Evolutionary conservation across 306 rosid species (phyloP), one percentile per base, ranked within the genome.

Genomic region (Sicyos edulis): DNA sequence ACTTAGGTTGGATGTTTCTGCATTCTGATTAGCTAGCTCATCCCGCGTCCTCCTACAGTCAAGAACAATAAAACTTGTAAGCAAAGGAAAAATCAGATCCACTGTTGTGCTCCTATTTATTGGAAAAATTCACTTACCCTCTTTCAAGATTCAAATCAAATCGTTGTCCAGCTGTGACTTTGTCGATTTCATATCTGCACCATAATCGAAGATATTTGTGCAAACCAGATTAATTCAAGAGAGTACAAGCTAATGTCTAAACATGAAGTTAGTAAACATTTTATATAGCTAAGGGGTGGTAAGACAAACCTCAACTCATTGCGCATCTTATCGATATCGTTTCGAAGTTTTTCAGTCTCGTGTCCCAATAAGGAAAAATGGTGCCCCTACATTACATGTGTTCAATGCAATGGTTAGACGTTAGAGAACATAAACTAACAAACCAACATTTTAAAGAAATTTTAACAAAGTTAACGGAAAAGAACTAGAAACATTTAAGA

Each of bases 111-210:
- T 49, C 12, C 42, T 68, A 21, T 22, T 47, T 22, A 26, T 6
- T 47, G 42, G 10, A 67, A 67, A 20, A 49, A n/a, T 14, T 22
- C 53, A 13, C 56, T 74, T 83, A 93, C 99, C 97, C 99, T 64
- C 88, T 88, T 75, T 93, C 99, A 50, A 93, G 99, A 86, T 91
- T 93, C 85, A 93, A 86, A 83, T 93, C 99, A 83, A 93, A 79
- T 57, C 97, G 85, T 80, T 93, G 97, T 60, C 97, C 97, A 20
- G 97, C 96, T 14, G 96, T 91, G 69, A 93, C 92, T 86, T 91
- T 91, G 75, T 93, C 97, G 0, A 93, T 91, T 80, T 93, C 99
- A 76, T 88, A 87, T 84, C 99, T 93, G 82, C 76, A 76, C 77
- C 55, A 77, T 61, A 81, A 68, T 71, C 71, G 78, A 20, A 69